A percentile compares a stretch with the other conserved stretches of the same genome.
Evolutionary conservation across 495 filamentous ascomycete genomes (phyloP).

Genomic region (Bathelium albidoporum): DNA sequence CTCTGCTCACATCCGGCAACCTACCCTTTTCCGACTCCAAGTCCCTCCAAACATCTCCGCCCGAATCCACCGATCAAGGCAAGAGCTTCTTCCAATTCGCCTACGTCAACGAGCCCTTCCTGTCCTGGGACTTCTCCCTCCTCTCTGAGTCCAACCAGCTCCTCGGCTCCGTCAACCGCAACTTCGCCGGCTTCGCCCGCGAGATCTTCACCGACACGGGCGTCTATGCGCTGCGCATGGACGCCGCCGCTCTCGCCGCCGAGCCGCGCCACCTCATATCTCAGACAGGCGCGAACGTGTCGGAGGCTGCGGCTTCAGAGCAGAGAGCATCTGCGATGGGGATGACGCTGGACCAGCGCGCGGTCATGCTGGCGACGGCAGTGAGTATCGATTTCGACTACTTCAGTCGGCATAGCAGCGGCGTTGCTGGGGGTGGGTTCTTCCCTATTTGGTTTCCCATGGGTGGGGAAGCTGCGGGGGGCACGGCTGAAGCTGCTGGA

Average conservation of each 20-base stretch:
- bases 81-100: conserved; percentile 51
- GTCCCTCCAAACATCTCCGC: conserved; percentile 33
- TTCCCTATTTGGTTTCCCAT: conserved; percentile 50
- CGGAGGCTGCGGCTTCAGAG: conserved; percentile 10
- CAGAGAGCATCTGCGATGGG: conserved; percentile 24
- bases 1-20: conserved; percentile 34
- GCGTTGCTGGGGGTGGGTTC: conserved; percentile 39
- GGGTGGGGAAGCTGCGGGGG: conserved; percentile 39
- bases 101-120: conserved; percentile 38
- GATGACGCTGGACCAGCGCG: conserved; percentile 62
- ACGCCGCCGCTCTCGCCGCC: conserved; percentile 42
- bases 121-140: conserved; percentile 35
- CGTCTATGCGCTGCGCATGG: conserved; percentile 60
- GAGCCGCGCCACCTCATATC: conserved; percentile 36
- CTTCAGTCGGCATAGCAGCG: conserved; percentile 50
- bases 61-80: conserved; percentile 20
- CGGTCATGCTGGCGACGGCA: conserved; percentile 62
- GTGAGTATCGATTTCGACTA: conserved; percentile 66
- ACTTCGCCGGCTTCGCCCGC: conserved; percentile 58
- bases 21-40: conserved; percentile 41
- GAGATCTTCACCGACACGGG: conserved; percentile 65
- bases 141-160: conserved; percentile 19
- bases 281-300: conserved; percentile 17
- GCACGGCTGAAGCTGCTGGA: conserved; percentile 34
- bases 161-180: conserved; percentile 56